Conservation (phyloP, 768 basidiomycete genomes). For the Termitomyces sp. region DNA sequence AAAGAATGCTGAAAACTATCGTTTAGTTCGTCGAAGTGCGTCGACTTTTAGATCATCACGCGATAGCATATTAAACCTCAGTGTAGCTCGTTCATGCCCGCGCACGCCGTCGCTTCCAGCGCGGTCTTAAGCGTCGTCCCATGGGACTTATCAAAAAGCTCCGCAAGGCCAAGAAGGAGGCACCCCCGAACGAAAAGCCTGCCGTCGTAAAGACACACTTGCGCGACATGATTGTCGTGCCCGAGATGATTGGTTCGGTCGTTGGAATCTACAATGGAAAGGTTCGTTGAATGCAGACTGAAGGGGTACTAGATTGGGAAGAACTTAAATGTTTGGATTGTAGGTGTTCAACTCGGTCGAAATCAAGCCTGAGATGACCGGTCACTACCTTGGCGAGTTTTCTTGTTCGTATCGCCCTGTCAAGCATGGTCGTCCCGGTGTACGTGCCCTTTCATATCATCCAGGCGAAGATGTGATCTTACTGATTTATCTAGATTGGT, state of each 20-base stretch:
- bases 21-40: constrained; percentile 75
- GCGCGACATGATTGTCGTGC: constrained; percentile 99
- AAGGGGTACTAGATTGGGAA: neutral
- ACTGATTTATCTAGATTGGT: constrained; percentile 57
- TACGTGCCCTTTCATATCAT: constrained; percentile 37
- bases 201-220: constrained; percentile 98
- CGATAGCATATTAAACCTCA: neutral
- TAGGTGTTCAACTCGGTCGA: constrained; percentile 94
- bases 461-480: neutral
- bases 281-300: constrained; percentile 36
- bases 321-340: constrained; percentile 2
- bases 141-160: constrained; percentile 99
- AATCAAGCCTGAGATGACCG: constrained; percentile 99
- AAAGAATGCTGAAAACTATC: neutral
- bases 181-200: constrained; percentile 98
- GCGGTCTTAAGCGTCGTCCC: constrained; percentile 96
- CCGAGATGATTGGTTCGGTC: constrained; percentile 99
- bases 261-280: constrained; percentile 99
- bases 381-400: constrained; percentile 98
- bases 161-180: constrained; percentile 99
- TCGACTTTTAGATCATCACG: constrained; percentile 2
- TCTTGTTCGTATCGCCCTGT: constrained; percentile 97
- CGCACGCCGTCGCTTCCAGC: constrained; percentile 97
- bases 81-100: constrained; percentile 93
- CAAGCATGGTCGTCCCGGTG: constrained; percentile 99